A percentile compares a stretch with the other conserved stretches of the same genome.
Evolutionary conservation across 2,329 filamentous ascomycete species (phyloP).

Genomic region (Monilinia laxa): DNA sequence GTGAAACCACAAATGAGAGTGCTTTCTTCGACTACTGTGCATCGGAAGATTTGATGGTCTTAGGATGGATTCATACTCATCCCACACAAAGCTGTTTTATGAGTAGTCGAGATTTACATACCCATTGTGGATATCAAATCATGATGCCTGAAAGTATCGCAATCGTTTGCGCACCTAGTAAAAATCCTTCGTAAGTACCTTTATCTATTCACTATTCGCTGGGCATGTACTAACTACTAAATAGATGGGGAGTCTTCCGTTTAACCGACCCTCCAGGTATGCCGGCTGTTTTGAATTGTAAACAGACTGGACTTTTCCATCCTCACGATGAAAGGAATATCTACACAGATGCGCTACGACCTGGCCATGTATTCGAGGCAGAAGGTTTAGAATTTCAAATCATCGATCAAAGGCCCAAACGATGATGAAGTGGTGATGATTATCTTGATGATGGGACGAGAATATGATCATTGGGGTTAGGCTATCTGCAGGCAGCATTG

Average conservation of each 20-base stretch:
- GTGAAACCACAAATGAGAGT: conserved; percentile 86
- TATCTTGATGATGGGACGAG: conserved; percentile 1
- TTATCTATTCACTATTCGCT: background rate
- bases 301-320: conserved; percentile 79
- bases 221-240: conserved; percentile 22
- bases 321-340: conserved; percentile 52
- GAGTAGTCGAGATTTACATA: conserved; percentile 91
- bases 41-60: conserved; percentile 37
- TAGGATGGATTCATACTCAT: conserved; percentile 91
- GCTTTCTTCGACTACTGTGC: conserved; percentile 81
- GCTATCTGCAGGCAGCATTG: background rate
- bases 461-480: background rate
- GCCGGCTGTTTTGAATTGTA: conserved; percentile 78
- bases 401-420: conserved; percentile 57
- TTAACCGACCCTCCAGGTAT: conserved; percentile 91
- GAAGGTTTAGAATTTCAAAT: conserved; percentile 60
- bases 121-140: conserved; percentile 89
- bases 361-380: conserved; percentile 59
- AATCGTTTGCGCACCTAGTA: conserved; percentile 89
- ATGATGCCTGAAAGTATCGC: conserved; percentile 97
- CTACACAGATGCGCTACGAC: conserved; percentile 47
- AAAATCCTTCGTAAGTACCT: conserved; percentile 65
- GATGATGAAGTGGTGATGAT: conserved; percentile 8
- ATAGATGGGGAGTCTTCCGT: conserved; percentile 85
- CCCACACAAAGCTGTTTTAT: conserved; percentile 97